A percentile compares a stretch with the other conserved stretches of the same genome.
These are phyloP conservation scores for Scytalidium sp. DNA, from an alignment of 2,329 filamentous ascomycete genomes.

Conservation along the genomic window DNA sequence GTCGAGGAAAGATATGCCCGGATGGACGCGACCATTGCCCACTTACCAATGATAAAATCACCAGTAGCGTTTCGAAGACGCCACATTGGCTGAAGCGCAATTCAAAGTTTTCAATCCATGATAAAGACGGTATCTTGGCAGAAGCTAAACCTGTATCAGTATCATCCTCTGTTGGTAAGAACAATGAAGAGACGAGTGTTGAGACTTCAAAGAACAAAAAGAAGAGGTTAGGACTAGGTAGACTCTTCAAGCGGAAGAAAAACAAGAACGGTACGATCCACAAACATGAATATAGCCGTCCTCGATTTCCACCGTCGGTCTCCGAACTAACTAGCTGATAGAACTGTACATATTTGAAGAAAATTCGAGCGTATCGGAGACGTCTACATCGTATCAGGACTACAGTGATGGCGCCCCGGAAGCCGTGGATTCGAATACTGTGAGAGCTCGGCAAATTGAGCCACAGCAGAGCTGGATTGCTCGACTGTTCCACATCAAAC, in stretches of 20 bases:
- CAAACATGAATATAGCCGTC: too few species aligned
- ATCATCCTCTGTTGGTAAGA: not conserved
- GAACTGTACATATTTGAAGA: slow-evolving; percentile 24
- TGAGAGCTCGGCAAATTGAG: slow-evolving; percentile 47
- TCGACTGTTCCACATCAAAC: slow-evolving; percentile 85
- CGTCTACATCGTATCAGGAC: not conserved
- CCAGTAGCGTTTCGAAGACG: slow-evolving; percentile 24
- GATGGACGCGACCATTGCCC: slow-evolving; percentile 12
- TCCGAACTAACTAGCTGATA: slow-evolving; percentile 3
- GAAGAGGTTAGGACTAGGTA: slow-evolving; percentile 24
- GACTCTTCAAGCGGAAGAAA: slow-evolving; percentile 23
- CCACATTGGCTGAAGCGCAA: slow-evolving; percentile 29
- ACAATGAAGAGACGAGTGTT: not conserved
- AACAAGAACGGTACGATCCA: slow-evolving; percentile 4
- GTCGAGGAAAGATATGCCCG: slow-evolving; percentile 4
- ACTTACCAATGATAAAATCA: slow-evolving; percentile 15
- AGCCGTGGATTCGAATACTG: slow-evolving; percentile 24
- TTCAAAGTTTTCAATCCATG: slow-evolving; percentile 15
- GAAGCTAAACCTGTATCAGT: not conserved
- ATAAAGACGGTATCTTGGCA: not conserved
- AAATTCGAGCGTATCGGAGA: slow-evolving; percentile 15
- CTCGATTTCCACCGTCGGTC: not conserved
- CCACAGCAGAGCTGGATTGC: slow-evolving; percentile 83
- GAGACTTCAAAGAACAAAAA: slow-evolving; percentile 15
- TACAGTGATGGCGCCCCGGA: not conserved